Conservation (phyloP, 2,329 filamentous ascomycete genomes). For the Talaromyces verruculosus region DNA sequence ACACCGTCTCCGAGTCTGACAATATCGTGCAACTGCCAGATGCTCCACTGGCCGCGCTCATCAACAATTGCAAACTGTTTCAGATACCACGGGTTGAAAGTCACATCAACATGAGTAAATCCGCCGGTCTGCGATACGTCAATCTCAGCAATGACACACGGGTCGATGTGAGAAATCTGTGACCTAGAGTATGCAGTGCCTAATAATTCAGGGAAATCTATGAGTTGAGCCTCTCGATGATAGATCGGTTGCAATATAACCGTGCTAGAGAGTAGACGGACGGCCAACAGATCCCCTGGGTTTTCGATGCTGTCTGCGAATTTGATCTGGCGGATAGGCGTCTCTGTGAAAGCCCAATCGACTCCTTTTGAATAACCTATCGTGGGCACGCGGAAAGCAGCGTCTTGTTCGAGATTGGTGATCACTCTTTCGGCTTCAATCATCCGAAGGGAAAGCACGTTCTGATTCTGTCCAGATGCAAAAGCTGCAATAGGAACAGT, state of each 20-base stretch:
- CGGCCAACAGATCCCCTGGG: conserved; percentile 42
- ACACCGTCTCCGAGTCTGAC: conserved; percentile 32
- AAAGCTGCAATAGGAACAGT: conserved; percentile 40
- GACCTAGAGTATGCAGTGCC: conserved; percentile 15
- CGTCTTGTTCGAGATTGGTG: conserved; percentile 36
- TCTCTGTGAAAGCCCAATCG: conserved; percentile 30
- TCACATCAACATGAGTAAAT: conserved; percentile 53
- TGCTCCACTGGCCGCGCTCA: conserved; percentile 54
- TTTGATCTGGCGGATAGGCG: conserved; percentile 55
- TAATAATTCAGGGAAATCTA: background rate
- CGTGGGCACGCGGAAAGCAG: conserved; percentile 45
- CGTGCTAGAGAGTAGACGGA: conserved; percentile 49
- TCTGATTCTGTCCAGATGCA: conserved; percentile 48
- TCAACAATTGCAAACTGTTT: conserved; percentile 59
- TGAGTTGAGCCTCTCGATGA: conserved; percentile 32
- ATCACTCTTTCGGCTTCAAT: conserved; percentile 32
- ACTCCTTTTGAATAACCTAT: conserved; percentile 31
- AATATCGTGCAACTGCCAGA: conserved; percentile 47
- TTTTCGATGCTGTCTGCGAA: conserved; percentile 48
- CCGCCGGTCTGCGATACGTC: conserved; percentile 46
- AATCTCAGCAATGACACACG: conserved; percentile 50
- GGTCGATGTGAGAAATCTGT: conserved; percentile 47
- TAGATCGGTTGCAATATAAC: conserved; percentile 50
- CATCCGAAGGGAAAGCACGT: conserved; percentile 48
- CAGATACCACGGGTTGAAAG: conserved; percentile 61